Percentiles rank a stretch among this genome's conserved stretches.
Conservation (phyloP, 2,329 filamentous ascomycete species). For the Orbilia brochopaga region DNA sequence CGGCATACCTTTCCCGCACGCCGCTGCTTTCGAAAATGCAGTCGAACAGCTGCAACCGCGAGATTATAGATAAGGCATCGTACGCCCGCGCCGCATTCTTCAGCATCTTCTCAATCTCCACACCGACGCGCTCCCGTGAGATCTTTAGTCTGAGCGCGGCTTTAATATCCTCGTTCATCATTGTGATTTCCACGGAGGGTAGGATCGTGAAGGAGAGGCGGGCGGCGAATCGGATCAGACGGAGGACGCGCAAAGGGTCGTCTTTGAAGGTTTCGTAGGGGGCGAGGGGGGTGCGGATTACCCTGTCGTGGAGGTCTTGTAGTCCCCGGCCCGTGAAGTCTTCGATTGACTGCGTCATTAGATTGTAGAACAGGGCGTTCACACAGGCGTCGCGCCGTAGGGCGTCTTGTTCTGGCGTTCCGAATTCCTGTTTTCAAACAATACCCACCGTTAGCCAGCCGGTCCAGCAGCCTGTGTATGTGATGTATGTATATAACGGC, state of each 20-base stretch:
- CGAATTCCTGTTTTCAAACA: constrained; percentile 67
- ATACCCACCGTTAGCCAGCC: background rate
- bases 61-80: constrained; percentile 50
- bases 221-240: constrained; percentile 88
- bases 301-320: constrained; percentile 71
- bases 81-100: constrained; percentile 63
- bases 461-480: too few relatives aligned
- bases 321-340: constrained; percentile 80
- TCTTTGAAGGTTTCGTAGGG: constrained; percentile 93
- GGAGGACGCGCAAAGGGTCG: constrained; percentile 84
- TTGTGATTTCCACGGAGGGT: constrained; percentile 69
- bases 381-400: constrained; percentile 87
- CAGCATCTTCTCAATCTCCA: constrained; percentile 90
- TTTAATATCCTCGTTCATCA: constrained; percentile 76
- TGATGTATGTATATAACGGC: too few relatives aligned
- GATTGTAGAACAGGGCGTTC: constrained; percentile 94
- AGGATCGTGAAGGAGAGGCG: constrained; percentile 82
- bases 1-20: constrained; percentile 22
- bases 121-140: constrained; percentile 84
- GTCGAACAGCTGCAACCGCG: constrained; percentile 35
- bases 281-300: constrained; percentile 84
- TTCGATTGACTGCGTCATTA: constrained; percentile 78
- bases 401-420: constrained; percentile 88
- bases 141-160: constrained; percentile 84
- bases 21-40: constrained; percentile 42